These are phyloP conservation scores for Dryadomyces sulphureus DNA, from an alignment of 2,329 filamentous ascomycete species.

Conservation along the genomic window DNA sequence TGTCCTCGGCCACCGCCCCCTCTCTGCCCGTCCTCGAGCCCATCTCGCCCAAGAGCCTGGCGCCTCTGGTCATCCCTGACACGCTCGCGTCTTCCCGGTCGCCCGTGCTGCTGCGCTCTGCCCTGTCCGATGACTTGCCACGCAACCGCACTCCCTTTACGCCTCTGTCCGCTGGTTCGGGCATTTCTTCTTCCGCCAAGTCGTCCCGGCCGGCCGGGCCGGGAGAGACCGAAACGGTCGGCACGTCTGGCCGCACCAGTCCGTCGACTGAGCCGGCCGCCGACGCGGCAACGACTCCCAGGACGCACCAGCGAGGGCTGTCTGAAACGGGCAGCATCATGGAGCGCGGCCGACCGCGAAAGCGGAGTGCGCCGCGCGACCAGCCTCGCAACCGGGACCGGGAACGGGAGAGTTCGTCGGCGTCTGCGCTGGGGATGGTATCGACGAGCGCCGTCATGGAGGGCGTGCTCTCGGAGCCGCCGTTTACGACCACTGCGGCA, in stretches of 20 bases:
- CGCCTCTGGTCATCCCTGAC: constrained; percentile 42
- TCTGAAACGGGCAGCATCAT: constrained; percentile 45
- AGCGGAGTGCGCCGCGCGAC: constrained; percentile 23
- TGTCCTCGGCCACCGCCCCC: constrained; percentile 3
- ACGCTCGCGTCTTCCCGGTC: constrained; percentile 14
- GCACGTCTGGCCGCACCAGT: background rate
- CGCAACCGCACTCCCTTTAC: constrained; percentile 26
- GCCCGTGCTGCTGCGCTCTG: constrained; percentile 23
- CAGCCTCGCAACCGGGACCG: too few relatives aligned
- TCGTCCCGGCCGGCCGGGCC: constrained; percentile 7
- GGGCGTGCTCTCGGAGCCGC: background rate
- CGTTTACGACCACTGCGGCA: background rate
- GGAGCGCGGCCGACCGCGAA: constrained; percentile 46
- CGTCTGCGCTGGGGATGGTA: background rate
- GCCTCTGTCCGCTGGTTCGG: constrained; percentile 22
- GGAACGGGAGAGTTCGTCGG: too few relatives aligned
- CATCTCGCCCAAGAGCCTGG: constrained; percentile 37
- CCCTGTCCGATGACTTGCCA: constrained; percentile 31
- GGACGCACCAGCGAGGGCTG: constrained; percentile 17
- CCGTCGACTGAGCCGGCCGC: background rate
- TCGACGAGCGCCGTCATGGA: constrained; percentile 2
- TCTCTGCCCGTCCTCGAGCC: constrained; percentile 19
- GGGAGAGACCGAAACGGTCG: too few relatives aligned
- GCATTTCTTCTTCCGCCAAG: constrained; percentile 19
- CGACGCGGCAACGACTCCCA: background rate